phyloP scores from a whole-genome alignment of 495 filamentous ascomycete genomes.

The Aspergillus carlsbadensis region DNA sequence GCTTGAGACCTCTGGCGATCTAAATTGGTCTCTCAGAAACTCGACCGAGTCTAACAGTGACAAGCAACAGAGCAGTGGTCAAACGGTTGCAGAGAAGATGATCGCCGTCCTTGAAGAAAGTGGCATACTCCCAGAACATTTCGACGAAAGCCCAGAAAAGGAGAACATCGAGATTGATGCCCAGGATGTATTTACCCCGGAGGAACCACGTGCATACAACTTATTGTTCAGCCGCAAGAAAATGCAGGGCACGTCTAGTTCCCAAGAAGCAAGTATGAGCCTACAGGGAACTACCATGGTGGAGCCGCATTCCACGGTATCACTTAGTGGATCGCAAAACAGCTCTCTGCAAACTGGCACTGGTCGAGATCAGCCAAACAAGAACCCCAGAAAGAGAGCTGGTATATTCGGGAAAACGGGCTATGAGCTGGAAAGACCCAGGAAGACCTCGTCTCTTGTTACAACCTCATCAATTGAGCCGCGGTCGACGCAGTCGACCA shows the following conservation, averaged over 20 bases:
- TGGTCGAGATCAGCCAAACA: not conserved
- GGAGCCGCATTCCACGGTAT: not conserved
- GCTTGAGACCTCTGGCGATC: not conserved
- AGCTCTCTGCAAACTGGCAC: not conserved
- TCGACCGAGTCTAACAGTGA: not conserved
- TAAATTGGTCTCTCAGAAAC: not conserved
- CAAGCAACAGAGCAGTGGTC: conserved; percentile 23
- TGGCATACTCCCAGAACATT: not conserved
- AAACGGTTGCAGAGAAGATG: conserved; percentile 29
- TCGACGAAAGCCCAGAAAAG: not conserved
- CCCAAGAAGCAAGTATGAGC: not conserved
- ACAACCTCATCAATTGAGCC: conserved; percentile 7
- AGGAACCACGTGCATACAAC: no score
- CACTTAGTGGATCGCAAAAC: not conserved
- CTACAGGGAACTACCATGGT: not conserved
- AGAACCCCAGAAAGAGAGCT: not conserved
- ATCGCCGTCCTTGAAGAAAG: conserved; percentile 23
- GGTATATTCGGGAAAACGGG: not conserved
- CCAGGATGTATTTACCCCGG: not conserved
- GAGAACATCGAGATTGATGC: not conserved
- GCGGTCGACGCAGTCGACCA: not conserved
- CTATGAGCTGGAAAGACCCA: not conserved
- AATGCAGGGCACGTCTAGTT: no score
- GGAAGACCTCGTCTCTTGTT: not conserved
- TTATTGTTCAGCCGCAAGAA: no score